Conservation (phyloP, 208 protist species). For the Angomonas deanei region DNA sequence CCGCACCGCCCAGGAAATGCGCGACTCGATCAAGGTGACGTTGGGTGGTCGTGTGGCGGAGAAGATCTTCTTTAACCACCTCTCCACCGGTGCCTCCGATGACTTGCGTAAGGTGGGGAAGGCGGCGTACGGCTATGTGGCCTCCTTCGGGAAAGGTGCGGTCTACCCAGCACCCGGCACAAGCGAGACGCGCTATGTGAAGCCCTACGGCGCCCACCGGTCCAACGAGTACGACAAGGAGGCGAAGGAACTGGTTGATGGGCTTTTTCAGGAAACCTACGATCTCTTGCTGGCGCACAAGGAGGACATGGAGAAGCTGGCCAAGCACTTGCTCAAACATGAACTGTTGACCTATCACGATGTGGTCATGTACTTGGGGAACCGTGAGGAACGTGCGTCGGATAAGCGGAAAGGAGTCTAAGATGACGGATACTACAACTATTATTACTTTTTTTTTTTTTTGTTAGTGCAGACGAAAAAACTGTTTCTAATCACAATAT, state of each 20-base stretch:
- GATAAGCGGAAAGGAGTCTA: constrained; percentile 51
- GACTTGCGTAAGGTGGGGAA: constrained; percentile 94
- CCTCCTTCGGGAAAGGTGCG: constrained; percentile 47
- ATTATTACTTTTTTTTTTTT: not conserved
- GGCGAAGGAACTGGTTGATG: constrained; percentile 77
- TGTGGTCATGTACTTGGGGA: constrained; percentile 73
- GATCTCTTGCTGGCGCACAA: constrained; percentile 68
- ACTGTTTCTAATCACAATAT: not conserved
- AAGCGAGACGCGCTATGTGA: constrained; percentile 48
- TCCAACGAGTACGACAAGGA: constrained; percentile 86
- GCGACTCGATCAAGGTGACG: constrained; percentile 92
- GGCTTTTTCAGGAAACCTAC: constrained; percentile 68
- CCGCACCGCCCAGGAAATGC: constrained; percentile 89
- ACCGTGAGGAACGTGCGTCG: constrained; percentile 23
- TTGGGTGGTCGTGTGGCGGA: constrained; percentile 93
- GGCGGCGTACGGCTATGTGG: constrained; percentile 92
- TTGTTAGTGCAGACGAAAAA: not conserved
- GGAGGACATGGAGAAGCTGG: constrained; percentile 78
- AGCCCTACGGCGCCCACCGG: constrained; percentile 86
- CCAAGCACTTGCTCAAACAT: constrained; percentile 74
- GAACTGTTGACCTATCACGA: constrained; percentile 81
- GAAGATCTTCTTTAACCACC: constrained; percentile 88
- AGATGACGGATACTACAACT: not conserved
- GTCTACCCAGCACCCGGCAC: constrained; percentile 77
- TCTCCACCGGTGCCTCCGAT: constrained; percentile 93